Base-by-base conservation (phyloP, 495 filamentous ascomycete genomes). In the Penicillium coprophilum region DNA sequence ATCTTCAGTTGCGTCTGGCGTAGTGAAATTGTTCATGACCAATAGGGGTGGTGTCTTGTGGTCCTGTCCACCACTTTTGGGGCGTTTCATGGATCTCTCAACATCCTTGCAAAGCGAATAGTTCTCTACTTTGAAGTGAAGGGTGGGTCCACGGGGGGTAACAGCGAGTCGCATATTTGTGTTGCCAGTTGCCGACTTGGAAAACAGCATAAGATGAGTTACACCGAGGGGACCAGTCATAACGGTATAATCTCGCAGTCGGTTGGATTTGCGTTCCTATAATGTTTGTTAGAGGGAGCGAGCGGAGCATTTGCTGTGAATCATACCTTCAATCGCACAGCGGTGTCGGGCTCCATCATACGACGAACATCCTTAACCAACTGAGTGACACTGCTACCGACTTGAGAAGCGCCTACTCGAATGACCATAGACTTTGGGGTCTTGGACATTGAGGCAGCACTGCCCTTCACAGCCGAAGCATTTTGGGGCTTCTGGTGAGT, bases 371-470 rank as follows among this genome's bases (percentile, higher is more conserved):
- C 94, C 60, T 88, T 87, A 5, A 93, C 94, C 54, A 99, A 77
- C 71, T 97, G 92, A 65, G 84, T 93, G 56, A 99, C 80, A 73
- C 89, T 95, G 51, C 90, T 84, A 56, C 94, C 94, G 31, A 97
- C 91, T 67, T 96, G 91, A 60, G 91, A 87, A 66, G 91, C 94
- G 63, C 95, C 94, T 51, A 96, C 91, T 61, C 94, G 87, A 72
- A 99, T 95, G 50, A 99, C 94, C 95, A 99, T 97, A 64, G 87
- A 92, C 79, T 96, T 96, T 15, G 94, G 94, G 49, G 84, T 81
- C 55, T 83, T 83, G 58, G 71, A 72, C 59, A 71, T 70, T 8
- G 77, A 64, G 17, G 80, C 75, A 41, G 80, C 73, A 45, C 76
- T 76, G 58, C 74, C 76, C 71, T 79, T 80, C 52, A 78, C 69